Evolutionary conservation across 78 protist genomes (phyloP).

Genomic region (Protostelium mycophagum): DNA sequence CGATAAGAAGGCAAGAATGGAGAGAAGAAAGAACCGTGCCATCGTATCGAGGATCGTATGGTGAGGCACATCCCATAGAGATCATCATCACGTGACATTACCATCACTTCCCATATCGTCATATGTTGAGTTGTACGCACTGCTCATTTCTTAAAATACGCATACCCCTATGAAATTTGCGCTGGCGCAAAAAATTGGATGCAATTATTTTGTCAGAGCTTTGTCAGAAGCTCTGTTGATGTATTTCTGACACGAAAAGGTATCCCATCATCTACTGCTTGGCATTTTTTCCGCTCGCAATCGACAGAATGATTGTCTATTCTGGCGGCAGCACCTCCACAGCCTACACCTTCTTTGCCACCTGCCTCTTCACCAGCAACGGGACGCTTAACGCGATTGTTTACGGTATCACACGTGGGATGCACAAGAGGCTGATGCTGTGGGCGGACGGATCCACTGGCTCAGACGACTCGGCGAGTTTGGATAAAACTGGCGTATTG

Average conservation of each 20-base stretch:
- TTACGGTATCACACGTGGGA: not conserved
- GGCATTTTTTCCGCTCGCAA: not conserved
- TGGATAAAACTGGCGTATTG: no score
- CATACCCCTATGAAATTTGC: no score
- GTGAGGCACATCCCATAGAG: no score
- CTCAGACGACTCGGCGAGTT: no score
- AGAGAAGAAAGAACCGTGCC: not conserved
- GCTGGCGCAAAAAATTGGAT: no score
- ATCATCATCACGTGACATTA: no score
- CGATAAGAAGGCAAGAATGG: not conserved
- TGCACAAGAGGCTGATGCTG: conserved; percentile 2
- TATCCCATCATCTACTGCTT: not conserved
- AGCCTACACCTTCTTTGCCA: not conserved
- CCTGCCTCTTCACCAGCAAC: not conserved
- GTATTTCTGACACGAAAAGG: no score
- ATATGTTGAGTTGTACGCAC: not conserved
- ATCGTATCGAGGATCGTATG: not conserved
- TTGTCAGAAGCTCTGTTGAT: no score
- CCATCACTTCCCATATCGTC: not conserved
- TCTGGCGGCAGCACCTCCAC: not conserved
- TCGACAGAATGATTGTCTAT: not conserved
- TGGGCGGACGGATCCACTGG: no score
- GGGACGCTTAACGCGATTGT: not conserved
- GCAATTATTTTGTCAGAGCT: no score
- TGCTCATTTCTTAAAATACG: not conserved